Conservation (phyloP, 768 basidiomycete species). For the Polyporus arcularius region DNA sequence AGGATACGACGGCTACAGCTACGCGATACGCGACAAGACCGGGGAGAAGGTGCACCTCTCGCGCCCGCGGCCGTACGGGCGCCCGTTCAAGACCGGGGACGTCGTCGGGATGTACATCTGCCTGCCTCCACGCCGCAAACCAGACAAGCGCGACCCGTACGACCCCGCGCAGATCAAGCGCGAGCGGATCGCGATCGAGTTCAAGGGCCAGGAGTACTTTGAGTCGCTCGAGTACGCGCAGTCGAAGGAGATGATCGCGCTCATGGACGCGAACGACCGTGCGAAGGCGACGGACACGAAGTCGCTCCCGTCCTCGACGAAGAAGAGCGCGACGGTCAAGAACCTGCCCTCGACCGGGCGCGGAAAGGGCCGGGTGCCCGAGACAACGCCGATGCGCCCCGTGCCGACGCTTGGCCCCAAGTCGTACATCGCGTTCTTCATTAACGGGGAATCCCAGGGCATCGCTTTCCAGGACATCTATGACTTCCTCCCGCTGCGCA, state of each 20-base stretch:
- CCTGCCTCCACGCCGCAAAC: conserved; percentile 69
- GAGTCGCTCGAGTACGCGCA: conserved; percentile 89
- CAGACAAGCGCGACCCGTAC: conserved; percentile 61
- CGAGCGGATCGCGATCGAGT: conserved; percentile 90
- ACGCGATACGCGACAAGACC: conserved; percentile 87
- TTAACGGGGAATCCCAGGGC: conserved; percentile 86
- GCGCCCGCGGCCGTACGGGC: conserved; percentile 76
- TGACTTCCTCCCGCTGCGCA: conserved; percentile 83
- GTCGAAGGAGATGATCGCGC: conserved; percentile 87
- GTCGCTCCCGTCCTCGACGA: conserved; percentile 57
- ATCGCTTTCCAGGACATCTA: conserved; percentile 86
- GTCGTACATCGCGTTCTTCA: conserved; percentile 85
- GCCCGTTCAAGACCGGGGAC: conserved; percentile 76
- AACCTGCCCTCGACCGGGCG: conserved; percentile 60
- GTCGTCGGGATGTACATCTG: conserved; percentile 93
- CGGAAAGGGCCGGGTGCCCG: conserved; percentile 36
- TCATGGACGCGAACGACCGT: conserved; percentile 70
- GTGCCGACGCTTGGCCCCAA: conserved; percentile 64
- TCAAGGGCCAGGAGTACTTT: conserved; percentile 97
- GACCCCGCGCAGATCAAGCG: conserved; percentile 86
- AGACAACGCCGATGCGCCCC: conserved; percentile 47
- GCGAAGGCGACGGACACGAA: conserved; percentile 57
- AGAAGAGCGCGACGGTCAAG: conserved; percentile 72
- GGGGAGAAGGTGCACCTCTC: conserved; percentile 91
- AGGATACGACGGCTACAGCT: conserved; percentile 92